Percentiles rank a stretch among this genome's conserved stretches.
These are phyloP conservation scores for Noccaea caerulescens DNA, from an alignment of 345 rosid species.

Conservation along the genomic window DNA sequence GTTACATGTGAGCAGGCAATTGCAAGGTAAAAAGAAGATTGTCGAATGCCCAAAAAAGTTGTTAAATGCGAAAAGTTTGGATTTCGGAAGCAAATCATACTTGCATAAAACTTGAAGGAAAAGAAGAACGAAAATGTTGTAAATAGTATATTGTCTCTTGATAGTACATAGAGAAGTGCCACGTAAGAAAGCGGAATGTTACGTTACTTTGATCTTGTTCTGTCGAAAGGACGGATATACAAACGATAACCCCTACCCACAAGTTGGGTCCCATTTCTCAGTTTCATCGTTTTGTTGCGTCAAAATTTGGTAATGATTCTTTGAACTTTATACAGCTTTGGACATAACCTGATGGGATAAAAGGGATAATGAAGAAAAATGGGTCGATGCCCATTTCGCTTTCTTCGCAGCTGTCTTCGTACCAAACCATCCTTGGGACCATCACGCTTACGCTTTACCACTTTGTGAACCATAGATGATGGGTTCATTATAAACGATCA, in stretches of 20 bases:
- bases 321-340: conserved; percentile 21
- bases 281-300: conserved; percentile 33
- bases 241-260: conserved; percentile 21
- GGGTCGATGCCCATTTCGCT: conserved; percentile 28
- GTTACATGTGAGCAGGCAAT: neutral
- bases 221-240: conserved; percentile 10
- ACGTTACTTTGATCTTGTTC: conserved; percentile 26
- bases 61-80: conserved; percentile 1
- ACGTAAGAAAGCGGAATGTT: conserved; percentile 17
- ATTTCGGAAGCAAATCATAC: conserved; percentile 12
- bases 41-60: conserved; percentile 5
- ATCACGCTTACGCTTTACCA: conserved; percentile 38
- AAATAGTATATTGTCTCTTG: conserved; percentile 7
- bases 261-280: conserved; percentile 24
- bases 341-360: conserved; percentile 31
- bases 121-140: conserved; percentile 1
- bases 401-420: conserved; percentile 34
- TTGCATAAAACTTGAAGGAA: neutral
- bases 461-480: neutral
- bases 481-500: neutral
- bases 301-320: conserved; percentile 35
- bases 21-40: neutral
- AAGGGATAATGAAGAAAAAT: conserved; percentile 26
- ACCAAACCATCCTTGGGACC: conserved; percentile 33
- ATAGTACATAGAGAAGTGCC: conserved; percentile 14